Conservation (phyloP, 306 rosid genomes). For the Acacia acuminata region DNA sequence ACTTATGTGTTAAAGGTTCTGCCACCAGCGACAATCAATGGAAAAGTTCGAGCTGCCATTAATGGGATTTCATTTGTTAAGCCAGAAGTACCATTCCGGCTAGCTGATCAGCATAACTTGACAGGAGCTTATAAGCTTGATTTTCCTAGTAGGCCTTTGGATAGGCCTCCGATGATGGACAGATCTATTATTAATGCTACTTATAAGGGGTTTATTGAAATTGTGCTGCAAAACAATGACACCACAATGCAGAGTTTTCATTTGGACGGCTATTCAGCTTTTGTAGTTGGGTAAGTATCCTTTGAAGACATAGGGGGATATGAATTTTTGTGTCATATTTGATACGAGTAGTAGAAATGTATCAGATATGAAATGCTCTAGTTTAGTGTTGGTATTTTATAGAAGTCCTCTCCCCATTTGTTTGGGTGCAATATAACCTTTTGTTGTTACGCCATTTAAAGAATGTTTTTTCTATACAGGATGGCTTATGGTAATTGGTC, state of each 20-base stretch:
- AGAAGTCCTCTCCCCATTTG: neutral
- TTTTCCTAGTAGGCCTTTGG: conserved; percentile 68
- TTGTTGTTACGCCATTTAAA: neutral
- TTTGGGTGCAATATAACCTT: neutral
- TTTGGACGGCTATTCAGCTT: conserved; percentile 79
- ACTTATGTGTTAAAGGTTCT: conserved; percentile 59
- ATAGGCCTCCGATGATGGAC: conserved; percentile 56
- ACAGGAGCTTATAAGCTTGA: conserved; percentile 80
- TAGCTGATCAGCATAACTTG: conserved; percentile 64
- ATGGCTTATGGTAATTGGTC: conserved; percentile 80
- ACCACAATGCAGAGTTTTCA: conserved; percentile 70
- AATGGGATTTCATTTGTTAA: conserved; percentile 85
- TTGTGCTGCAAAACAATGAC: conserved; percentile 81
- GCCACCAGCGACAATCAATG: conserved; percentile 60
- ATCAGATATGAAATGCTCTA: neutral
- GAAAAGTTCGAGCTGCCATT: conserved; percentile 56
- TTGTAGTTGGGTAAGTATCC: conserved; percentile 70
- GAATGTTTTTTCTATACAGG: conserved; percentile 47
- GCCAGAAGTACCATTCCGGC: conserved; percentile 78
- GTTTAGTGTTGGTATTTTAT: neutral
- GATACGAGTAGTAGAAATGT: neutral
- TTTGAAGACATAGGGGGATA: neutral
- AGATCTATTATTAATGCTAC: conserved; percentile 77
- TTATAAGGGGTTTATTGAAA: conserved; percentile 83
- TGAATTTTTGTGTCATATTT: neutral